phyloP scores from a whole-genome alignment of 2,329 filamentous ascomycete species.

The Neonectria sp. region DNA sequence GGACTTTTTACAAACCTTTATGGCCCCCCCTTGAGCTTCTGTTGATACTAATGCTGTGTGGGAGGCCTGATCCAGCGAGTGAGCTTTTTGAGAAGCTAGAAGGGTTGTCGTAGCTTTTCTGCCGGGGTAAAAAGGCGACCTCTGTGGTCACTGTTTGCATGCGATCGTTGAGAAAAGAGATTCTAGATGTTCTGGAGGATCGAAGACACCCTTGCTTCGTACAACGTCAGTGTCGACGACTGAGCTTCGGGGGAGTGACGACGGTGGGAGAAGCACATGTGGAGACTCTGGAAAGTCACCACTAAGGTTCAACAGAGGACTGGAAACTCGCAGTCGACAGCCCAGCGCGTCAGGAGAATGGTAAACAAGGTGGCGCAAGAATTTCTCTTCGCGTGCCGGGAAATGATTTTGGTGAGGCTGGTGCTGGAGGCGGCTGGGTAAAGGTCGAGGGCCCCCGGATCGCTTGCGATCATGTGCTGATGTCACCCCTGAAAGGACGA shows the following conservation, averaged over 20 bases:
- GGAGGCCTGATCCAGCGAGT: constrained; percentile 1
- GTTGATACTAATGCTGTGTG: constrained; percentile 1
- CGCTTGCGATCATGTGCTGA: constrained; percentile 15
- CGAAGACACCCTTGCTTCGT: not conserved
- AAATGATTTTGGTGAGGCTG: constrained; percentile 5
- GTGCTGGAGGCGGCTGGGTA: not conserved
- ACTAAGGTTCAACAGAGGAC: constrained; percentile 20
- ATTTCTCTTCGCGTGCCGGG: not conserved
- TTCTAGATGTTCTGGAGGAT: not conserved
- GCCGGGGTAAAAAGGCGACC: not conserved
- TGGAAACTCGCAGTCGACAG: constrained; percentile 18
- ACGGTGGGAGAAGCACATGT: constrained; percentile 12
- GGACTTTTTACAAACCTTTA: constrained; percentile 14
- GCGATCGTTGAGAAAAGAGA: not conserved
- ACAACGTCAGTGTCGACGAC: not conserved
- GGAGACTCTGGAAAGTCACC: constrained; percentile 15
- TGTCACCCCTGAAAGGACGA: constrained; percentile 23
- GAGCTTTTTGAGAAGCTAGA: constrained; percentile 3
- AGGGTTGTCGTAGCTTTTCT: not conserved
- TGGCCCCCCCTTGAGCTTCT: constrained; percentile 3
- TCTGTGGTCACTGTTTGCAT: not conserved
- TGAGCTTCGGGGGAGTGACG: constrained; percentile 3
- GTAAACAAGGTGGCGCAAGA: not conserved
- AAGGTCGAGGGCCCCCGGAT: constrained; percentile 1
- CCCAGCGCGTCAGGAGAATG: not conserved